phyloP scores from a whole-genome alignment of 2,329 filamentous ascomycete genomes.

The Hymenoscyphus scutula region DNA sequence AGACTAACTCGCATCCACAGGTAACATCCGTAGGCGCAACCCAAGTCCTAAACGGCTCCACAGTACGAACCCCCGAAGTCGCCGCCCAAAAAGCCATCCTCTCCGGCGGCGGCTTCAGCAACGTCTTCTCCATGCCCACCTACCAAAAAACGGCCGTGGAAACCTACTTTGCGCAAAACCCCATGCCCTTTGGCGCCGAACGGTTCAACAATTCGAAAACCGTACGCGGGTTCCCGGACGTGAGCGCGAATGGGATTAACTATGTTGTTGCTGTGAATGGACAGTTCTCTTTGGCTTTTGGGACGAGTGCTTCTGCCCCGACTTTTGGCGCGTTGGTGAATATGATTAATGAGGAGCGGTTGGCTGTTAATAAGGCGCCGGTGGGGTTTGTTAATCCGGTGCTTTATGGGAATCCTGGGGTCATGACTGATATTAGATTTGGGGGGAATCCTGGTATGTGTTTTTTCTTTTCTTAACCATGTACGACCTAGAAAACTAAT shows the following conservation, averaged over 20 bases:
- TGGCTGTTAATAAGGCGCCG: constrained; percentile 36
- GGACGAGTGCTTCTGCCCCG: constrained; percentile 48
- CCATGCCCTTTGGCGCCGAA: constrained; percentile 37
- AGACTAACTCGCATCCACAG: no score
- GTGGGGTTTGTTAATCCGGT: constrained; percentile 42
- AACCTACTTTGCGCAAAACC: constrained; percentile 30
- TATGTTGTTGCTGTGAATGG: constrained; percentile 46
- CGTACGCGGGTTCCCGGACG: constrained; percentile 48
- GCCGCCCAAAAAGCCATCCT: constrained; percentile 63
- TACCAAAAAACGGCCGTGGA: constrained; percentile 43
- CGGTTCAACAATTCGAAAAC: constrained; percentile 47
- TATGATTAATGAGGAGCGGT: constrained; percentile 42
- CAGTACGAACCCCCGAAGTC: constrained; percentile 38
- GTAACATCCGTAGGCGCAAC: constrained; percentile 54
- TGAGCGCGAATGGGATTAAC: constrained; percentile 45
- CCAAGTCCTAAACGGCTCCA: constrained; percentile 40
- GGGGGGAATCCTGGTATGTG: no score
- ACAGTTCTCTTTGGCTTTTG: constrained; percentile 44
- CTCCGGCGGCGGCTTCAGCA: constrained; percentile 69
- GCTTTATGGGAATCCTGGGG: constrained; percentile 30
- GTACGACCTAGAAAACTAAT: no score
- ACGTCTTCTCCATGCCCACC: constrained; percentile 45
- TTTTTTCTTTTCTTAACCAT: no score
- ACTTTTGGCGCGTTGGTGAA: constrained; percentile 43
- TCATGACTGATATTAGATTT: constrained; percentile 36